These are phyloP conservation scores for Ustilago trichophora DNA, from an alignment of 1,284 basidiomycete species.

Conservation along the genomic window DNA sequence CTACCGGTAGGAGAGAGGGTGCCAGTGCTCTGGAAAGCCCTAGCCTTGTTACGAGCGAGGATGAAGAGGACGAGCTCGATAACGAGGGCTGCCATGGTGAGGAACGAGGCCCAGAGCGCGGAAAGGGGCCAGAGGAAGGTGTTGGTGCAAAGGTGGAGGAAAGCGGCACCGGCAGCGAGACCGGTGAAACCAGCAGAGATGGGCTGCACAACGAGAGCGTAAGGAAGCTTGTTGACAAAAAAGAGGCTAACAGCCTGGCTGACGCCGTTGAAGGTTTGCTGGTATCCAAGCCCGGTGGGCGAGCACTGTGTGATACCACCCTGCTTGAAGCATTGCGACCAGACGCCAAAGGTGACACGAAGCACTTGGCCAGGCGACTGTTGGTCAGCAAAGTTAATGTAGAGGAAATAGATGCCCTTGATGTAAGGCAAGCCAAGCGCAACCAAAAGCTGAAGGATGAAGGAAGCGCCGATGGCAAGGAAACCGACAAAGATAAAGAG, in stretches of 20 bases:
- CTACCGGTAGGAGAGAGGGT: slow-evolving; percentile 6
- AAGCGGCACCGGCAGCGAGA: slow-evolving; percentile 50
- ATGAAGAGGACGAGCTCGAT: slow-evolving; percentile 58
- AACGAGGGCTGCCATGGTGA: slow-evolving; percentile 49
- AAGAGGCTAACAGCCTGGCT: slow-evolving; percentile 19
- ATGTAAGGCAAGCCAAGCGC: slow-evolving; percentile 56
- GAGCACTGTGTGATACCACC: slow-evolving; percentile 15
- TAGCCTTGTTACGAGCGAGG: slow-evolving; percentile 35
- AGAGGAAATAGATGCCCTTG: slow-evolving; percentile 55
- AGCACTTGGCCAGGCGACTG: slow-evolving; percentile 3
- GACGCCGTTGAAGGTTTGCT: slow-evolving; percentile 28
- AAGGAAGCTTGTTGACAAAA: slow-evolving; percentile 50
- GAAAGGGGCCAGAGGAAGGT: slow-evolving; percentile 53
- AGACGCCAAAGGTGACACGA: slow-evolving; percentile 43
- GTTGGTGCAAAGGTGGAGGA: slow-evolving; percentile 54
- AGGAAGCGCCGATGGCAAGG: slow-evolving; percentile 53
- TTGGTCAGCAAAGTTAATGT: slow-evolving; percentile 28
- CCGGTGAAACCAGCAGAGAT: slow-evolving; percentile 57
- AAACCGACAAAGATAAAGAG: slow-evolving; percentile 49
- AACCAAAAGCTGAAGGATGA: slow-evolving; percentile 56
- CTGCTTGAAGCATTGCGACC: slow-evolving; percentile 47
- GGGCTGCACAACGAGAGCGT: slow-evolving; percentile 57
- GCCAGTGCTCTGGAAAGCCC: slow-evolving; percentile 22
- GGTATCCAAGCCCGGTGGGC: slow-evolving; percentile 46
- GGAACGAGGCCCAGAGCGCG: slow-evolving; percentile 46